phyloP scores from a whole-genome alignment of 768 basidiomycete genomes.

The Rickenella mellea region DNA sequence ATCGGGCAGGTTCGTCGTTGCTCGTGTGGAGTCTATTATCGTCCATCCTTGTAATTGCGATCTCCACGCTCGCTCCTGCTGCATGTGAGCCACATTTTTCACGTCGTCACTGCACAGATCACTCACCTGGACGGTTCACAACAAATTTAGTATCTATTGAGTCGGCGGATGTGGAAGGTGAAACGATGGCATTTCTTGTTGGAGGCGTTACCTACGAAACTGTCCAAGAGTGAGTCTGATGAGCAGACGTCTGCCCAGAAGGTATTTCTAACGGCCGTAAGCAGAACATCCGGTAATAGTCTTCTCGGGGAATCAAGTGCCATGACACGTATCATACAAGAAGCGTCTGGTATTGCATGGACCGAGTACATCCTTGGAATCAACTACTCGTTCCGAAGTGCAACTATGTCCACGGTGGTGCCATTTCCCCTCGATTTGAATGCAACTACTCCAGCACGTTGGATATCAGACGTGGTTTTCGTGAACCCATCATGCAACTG shows the following conservation, averaged over 20 bases:
- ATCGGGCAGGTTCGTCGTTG: slow-evolving; percentile 13
- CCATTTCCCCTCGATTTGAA: slow-evolving; percentile 14
- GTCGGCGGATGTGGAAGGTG: background rate
- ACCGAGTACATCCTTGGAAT: slow-evolving; percentile 16
- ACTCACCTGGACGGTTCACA: background rate
- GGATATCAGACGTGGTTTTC: slow-evolving; percentile 19
- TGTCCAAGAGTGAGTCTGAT: no score
- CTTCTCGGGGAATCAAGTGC: no score
- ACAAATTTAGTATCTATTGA: background rate
- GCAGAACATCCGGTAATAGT: background rate
- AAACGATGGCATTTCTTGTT: no score
- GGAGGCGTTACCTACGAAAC: no score
- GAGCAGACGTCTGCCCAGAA: no score
- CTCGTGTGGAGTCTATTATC: slow-evolving; percentile 12
- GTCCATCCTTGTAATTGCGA: slow-evolving; percentile 13
- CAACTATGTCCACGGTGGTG: slow-evolving; percentile 9
- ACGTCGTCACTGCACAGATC: background rate
- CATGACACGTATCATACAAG: background rate
- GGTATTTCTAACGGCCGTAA: background rate
- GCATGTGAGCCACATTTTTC: slow-evolving; percentile 10
- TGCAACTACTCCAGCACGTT: slow-evolving; percentile 14
- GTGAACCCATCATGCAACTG: slow-evolving; percentile 18
- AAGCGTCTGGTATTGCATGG: slow-evolving; percentile 13
- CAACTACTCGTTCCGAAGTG: slow-evolving; percentile 15
- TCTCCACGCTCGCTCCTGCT: slow-evolving; percentile 16